These are phyloP conservation scores for Cryptococcus sp. DNA, from an alignment of 1,284 basidiomycete species.

Conservation along the genomic window DNA sequence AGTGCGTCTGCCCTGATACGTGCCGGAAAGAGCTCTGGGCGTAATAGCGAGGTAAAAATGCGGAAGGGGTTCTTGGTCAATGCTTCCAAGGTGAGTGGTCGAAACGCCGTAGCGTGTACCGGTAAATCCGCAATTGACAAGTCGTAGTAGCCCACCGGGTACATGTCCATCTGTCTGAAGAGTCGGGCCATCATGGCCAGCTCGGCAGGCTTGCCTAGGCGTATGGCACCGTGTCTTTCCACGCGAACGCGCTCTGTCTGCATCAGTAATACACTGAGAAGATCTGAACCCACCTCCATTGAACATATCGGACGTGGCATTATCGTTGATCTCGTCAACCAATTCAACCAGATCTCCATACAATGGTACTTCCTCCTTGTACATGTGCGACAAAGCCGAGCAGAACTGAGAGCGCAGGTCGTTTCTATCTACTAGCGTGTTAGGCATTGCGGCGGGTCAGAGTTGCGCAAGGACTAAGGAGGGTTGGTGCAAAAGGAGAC, in stretches of 20 bases:
- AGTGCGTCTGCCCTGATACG: constrained; percentile 37
- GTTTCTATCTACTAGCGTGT: constrained; percentile 14
- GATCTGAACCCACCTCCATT: background rate
- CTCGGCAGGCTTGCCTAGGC: constrained; percentile 52
- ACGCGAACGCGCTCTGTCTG: constrained; percentile 48
- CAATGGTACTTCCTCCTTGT: constrained; percentile 52
- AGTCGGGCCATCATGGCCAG: constrained; percentile 49
- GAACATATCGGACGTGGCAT: background rate
- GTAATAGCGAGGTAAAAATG: constrained; percentile 52
- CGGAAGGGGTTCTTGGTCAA: constrained; percentile 53
- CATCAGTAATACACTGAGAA: too few relatives aligned
- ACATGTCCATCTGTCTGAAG: constrained; percentile 52
- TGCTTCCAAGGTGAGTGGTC: constrained; percentile 39
- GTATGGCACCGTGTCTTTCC: constrained; percentile 55
- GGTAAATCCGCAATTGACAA: constrained; percentile 50
- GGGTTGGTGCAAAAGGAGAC: too few relatives aligned
- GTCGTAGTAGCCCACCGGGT: constrained; percentile 55
- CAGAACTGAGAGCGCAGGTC: constrained; percentile 50
- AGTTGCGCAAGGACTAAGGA: too few relatives aligned
- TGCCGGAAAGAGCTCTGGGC: constrained; percentile 44
- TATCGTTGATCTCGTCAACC: constrained; percentile 49
- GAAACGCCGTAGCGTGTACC: constrained; percentile 55
- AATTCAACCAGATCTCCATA: constrained; percentile 53
- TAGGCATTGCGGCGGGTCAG: too few relatives aligned
- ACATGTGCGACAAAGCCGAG: constrained; percentile 50